A percentile compares a stretch with the other conserved stretches of the same genome.
These are phyloP conservation scores for Fusarium coffeatum DNA, from an alignment of 2,329 filamentous ascomycete genomes.

Conservation along the genomic window DNA sequence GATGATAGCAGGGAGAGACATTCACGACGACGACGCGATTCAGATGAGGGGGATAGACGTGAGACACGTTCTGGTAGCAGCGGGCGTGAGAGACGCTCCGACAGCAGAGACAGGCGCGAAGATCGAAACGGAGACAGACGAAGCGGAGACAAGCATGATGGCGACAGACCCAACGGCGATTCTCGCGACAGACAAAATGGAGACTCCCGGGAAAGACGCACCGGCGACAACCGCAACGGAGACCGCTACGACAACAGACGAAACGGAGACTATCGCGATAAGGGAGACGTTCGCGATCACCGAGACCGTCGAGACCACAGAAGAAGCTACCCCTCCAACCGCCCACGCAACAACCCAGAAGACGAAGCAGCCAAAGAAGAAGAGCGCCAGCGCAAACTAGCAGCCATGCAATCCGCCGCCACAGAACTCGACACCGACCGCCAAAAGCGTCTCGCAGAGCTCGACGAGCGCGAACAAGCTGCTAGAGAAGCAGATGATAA, in stretches of 20 bases:
- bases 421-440: slow-evolving; percentile 77
- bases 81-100: background rate
- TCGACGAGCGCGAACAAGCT: slow-evolving; percentile 73
- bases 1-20: slow-evolving; percentile 43
- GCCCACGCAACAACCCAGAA: slow-evolving; percentile 36
- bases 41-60: slow-evolving; percentile 32
- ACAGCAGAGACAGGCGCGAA: background rate
- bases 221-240: slow-evolving; percentile 1
- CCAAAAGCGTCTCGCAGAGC: slow-evolving; percentile 71
- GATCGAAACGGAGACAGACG: background rate
- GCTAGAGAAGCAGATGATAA: slow-evolving; percentile 75
- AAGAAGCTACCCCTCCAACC: background rate
- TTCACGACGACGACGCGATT: slow-evolving; percentile 36
- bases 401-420: slow-evolving; percentile 79
- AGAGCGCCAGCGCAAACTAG: slow-evolving; percentile 74
- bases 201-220: slow-evolving; percentile 20
- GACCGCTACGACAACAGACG: slow-evolving; percentile 33
- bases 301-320: slow-evolving; percentile 35
- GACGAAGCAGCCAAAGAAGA: slow-evolving; percentile 57
- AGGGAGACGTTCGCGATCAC: slow-evolving; percentile 14
- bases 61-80: background rate
- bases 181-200: background rate
- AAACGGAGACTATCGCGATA: background rate
- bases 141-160: background rate
- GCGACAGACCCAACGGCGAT: too few species aligned